Evolutionary conservation across 106 monocot species (phyloP).

Genomic region (Acorus gramineus): DNA sequence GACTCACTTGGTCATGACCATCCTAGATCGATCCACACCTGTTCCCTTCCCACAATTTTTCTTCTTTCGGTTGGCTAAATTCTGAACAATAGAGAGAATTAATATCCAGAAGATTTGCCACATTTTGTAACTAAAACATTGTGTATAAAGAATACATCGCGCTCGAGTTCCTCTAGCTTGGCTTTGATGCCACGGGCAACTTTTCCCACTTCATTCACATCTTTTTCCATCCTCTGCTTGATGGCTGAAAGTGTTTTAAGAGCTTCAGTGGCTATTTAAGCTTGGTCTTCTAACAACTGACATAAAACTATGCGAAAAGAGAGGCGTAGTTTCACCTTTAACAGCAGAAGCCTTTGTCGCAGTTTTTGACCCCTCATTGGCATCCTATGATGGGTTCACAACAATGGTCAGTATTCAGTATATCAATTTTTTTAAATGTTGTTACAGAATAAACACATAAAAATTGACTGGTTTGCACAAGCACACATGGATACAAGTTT

Average conservation of each 20-base stretch:
- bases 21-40: conserved; percentile 53
- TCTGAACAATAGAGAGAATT: conserved; percentile 13
- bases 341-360: conserved; percentile 53
- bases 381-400: conserved; percentile 22
- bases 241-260: conserved; percentile 24
- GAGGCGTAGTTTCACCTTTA: conserved; percentile 24
- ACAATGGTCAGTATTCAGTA: not conserved
- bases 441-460: not conserved
- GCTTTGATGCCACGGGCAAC: conserved; percentile 29
- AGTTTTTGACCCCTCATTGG: conserved; percentile 35
- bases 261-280: not conserved
- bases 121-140: not conserved
- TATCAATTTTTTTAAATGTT: not conserved
- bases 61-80: conserved; percentile 36
- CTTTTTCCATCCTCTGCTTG: conserved; percentile 48
- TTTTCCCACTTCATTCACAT: conserved; percentile 43
- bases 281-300: not conserved
- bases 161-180: conserved; percentile 45
- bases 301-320: not conserved
- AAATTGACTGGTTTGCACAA: not conserved
- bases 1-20: conserved; percentile 42
- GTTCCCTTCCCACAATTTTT: conserved; percentile 58
- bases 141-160: conserved; percentile 23
- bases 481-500: not conserved
- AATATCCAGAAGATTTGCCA: no score